Base-by-base conservation (phyloP, 257 asterid species). In the Solanum clarkiae region DNA sequence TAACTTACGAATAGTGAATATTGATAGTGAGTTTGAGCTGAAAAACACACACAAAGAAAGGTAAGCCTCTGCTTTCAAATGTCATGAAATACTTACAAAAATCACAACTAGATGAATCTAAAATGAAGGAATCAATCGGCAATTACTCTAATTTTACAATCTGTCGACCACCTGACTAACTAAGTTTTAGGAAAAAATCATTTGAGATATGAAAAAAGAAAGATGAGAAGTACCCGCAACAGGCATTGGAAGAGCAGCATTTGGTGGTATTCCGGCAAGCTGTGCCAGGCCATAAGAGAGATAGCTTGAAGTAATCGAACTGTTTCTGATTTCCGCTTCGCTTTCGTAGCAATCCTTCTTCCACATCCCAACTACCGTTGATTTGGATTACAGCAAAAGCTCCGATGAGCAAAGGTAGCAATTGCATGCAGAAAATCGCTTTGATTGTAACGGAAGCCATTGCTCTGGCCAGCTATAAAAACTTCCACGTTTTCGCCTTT, bases 251-350 rank as follows among this genome's bases (percentile, higher is more conserved):
- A 80, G 95, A 51, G 60, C 99, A 95, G 45, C 99, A 95, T 10
- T 18, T 88, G 86, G 85, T 90, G 24, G 92, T 90, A 84, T 70
- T 83, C 57, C 93, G 92, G 89, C 99, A 95, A 49, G 85, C 79
- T 6, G 99, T 93, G 75, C 92, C 97, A 45, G 97, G 97, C 99
- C 98, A 95, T 85, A 90, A 95, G 79, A 95, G 96, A 65, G 98
- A 87, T 68, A 95, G 88, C 92, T 86, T 88, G 89, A 93, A 94
- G 88, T 91, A 95, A 88, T 95, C 99, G 59, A 95, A 95, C 84
- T 90, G 96, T 88, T 97, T 91, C 88, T 90, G 97, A 9, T 84
- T 18, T 80, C 65, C 79, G 40, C 26, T 85, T 49, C 42, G 10
- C 13, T 80, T 84, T 63, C 85, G 87, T 83, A 90, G 90, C 62